These are phyloP conservation scores for Pleoardoris graminearum DNA, from an alignment of 2,329 filamentous ascomycete species.

Conservation along the genomic window DNA sequence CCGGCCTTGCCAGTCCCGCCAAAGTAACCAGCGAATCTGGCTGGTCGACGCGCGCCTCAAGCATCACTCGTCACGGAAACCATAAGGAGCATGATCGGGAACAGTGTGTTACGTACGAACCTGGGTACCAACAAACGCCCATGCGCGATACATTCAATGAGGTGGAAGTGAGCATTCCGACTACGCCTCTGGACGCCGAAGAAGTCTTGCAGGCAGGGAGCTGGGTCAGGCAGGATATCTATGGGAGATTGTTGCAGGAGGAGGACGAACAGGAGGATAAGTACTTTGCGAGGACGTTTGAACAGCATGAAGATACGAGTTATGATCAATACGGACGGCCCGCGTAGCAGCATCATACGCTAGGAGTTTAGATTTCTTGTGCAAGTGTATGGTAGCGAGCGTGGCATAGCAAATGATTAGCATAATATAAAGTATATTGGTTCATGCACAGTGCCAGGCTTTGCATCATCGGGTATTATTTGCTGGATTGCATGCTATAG, in stretches of 20 bases:
- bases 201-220: slow-evolving; percentile 21
- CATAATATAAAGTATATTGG: no score
- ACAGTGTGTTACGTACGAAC: slow-evolving; percentile 30
- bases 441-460: no score
- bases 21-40: slow-evolving; percentile 10
- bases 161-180: slow-evolving; percentile 27
- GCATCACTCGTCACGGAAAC: slow-evolving; percentile 16
- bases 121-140: slow-evolving; percentile 30
- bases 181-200: slow-evolving; percentile 26
- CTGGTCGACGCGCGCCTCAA: slow-evolving; percentile 24
- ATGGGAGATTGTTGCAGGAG: slow-evolving; percentile 24
- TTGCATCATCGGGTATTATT: no score
- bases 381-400: no score
- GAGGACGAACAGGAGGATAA: slow-evolving; percentile 4
- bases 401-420: no score
- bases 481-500: no score
- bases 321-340: neutral
- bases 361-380: no score
- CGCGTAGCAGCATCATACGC: no score
- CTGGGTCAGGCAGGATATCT: slow-evolving; percentile 5
- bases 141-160: slow-evolving; percentile 20
- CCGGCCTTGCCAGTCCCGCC: slow-evolving; percentile 17
- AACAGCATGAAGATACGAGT: slow-evolving; percentile 2
- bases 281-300: neutral
- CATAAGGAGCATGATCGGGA: slow-evolving; percentile 21